phyloP scores from a whole-genome alignment of 2,329 filamentous ascomycete species.

The Sporothrix protearum region DNA sequence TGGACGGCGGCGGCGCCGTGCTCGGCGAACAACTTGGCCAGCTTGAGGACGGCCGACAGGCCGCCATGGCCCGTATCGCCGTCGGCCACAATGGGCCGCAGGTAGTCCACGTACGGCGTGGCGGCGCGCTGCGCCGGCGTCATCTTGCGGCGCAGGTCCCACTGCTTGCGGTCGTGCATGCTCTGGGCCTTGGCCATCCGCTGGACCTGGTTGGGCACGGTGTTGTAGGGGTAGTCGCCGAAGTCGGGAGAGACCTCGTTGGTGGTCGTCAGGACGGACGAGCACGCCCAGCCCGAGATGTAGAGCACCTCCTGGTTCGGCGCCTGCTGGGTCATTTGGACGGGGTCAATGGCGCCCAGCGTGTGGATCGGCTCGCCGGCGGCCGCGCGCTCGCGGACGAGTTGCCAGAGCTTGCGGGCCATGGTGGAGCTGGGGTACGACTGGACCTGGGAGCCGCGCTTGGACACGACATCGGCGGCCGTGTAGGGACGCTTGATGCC shows the following conservation, averaged over 20 bases:
- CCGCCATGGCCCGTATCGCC: constrained; percentile 96
- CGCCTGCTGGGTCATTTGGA: constrained; percentile 99
- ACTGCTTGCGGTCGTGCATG: constrained; percentile 94
- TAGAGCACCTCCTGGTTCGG: constrained; percentile 94
- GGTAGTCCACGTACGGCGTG: constrained; percentile 84
- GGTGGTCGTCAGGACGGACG: constrained; percentile 83
- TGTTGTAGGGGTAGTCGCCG: constrained; percentile 98
- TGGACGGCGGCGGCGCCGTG: constrained; percentile 95
- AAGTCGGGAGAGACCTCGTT: constrained; percentile 98
- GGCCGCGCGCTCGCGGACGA: constrained; percentile 72
- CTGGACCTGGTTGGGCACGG: constrained; percentile 96
- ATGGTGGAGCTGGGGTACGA: constrained; percentile 89
- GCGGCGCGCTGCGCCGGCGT: constrained; percentile 65
- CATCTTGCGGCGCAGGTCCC: constrained; percentile 78
- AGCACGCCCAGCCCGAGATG: constrained; percentile 96
- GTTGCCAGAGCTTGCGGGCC: constrained; percentile 89
- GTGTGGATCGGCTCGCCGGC: constrained; percentile 89
- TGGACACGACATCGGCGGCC: constrained; percentile 86
- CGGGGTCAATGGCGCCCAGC: constrained; percentile 89
- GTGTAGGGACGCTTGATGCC: constrained; percentile 92
- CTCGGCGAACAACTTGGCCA: constrained; percentile 96
- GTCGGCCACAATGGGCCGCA: constrained; percentile 92
- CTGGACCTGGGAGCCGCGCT: constrained; percentile 82
- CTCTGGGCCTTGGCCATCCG: constrained; percentile 93
- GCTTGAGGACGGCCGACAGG: constrained; percentile 85